A percentile compares a stretch with the other conserved stretches of the same genome.
Evolutionary conservation across 2,329 filamentous ascomycete genomes (phyloP).

Genomic region (Cordyceps pruinosa): DNA sequence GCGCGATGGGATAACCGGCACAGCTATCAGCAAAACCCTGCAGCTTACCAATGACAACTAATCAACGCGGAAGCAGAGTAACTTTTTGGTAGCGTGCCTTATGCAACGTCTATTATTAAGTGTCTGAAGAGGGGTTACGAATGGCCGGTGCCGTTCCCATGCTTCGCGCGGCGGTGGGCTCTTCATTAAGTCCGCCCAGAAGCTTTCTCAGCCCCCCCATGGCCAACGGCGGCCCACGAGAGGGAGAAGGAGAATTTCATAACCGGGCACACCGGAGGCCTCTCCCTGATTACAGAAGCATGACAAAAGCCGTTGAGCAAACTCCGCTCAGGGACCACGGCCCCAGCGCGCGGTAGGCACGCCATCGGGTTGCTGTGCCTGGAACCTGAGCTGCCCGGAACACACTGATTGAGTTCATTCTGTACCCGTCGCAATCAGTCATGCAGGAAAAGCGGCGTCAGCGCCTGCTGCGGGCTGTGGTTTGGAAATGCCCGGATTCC

Average conservation of each 20-base stretch:
- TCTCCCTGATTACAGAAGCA: constrained; percentile 4
- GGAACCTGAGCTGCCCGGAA: too few relatives aligned
- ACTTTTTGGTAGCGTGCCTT: too few relatives aligned
- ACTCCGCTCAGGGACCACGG: not conserved
- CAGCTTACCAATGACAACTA: constrained; percentile 4
- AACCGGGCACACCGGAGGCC: not conserved
- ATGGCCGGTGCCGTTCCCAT: too few relatives aligned
- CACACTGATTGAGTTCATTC: too few relatives aligned
- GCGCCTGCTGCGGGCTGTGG: not conserved
- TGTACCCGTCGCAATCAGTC: not conserved
- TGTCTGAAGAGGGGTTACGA: not conserved
- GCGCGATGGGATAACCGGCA: not conserved
- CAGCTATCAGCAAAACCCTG: not conserved
- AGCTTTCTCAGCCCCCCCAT: not conserved
- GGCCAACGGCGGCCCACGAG: too few relatives aligned
- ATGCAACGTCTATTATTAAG: too few relatives aligned
- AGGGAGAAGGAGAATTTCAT: not conserved
- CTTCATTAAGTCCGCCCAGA: not conserved
- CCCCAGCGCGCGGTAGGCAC: constrained; percentile 4
- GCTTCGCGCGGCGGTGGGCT: too few relatives aligned
- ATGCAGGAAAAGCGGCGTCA: not conserved
- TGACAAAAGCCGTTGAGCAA: not conserved
- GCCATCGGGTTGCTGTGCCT: not conserved
- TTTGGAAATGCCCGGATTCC: not conserved
- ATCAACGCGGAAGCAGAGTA: not conserved